A percentile compares a stretch with the other conserved stretches of the same genome.
Conservation (phyloP, 2,329 filamentous ascomycete species). For the Penicillium sp. region DNA sequence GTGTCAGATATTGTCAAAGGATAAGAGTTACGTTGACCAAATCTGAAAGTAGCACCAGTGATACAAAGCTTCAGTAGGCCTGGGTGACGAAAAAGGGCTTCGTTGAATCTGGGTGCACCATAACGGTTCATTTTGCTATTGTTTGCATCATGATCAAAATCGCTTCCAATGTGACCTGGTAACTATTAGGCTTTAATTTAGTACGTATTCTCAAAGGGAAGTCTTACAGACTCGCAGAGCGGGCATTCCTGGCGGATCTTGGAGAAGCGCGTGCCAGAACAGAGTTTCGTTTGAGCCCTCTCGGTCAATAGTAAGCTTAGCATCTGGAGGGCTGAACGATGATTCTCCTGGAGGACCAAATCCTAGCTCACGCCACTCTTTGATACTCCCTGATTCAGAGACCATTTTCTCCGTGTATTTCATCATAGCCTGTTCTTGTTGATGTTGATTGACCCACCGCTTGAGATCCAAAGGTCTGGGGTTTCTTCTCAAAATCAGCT, state of each 20-base stretch:
- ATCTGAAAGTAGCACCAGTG: not conserved
- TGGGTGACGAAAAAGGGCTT: slow-evolving; percentile 5
- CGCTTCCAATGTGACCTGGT: slow-evolving; percentile 9
- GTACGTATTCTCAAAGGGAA: not conserved
- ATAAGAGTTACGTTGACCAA: no score
- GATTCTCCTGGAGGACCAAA: not conserved
- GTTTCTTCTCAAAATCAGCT: not conserved
- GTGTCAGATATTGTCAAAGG: not conserved
- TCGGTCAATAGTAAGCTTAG: not conserved
- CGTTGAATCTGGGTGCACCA: not conserved
- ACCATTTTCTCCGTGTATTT: not conserved
- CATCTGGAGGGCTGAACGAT: not conserved
- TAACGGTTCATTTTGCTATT: not conserved
- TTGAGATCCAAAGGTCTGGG: not conserved
- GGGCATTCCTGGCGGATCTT: not conserved
- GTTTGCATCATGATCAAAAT: not conserved
- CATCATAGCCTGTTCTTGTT: not conserved
- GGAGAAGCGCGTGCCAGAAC: slow-evolving; percentile 1
- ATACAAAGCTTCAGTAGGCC: slow-evolving; percentile 5
- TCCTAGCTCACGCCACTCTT: not conserved
- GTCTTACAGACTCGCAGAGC: slow-evolving; percentile 6
- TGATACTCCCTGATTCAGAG: not conserved
- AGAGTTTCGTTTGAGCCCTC: not conserved
- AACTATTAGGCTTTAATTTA: not conserved
- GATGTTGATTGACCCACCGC: not conserved